Percentiles rank a stretch among this genome's conserved stretches.
Conservation (phyloP, 2,329 filamentous ascomycete species). For the Dothideomycetes sp. region DNA sequence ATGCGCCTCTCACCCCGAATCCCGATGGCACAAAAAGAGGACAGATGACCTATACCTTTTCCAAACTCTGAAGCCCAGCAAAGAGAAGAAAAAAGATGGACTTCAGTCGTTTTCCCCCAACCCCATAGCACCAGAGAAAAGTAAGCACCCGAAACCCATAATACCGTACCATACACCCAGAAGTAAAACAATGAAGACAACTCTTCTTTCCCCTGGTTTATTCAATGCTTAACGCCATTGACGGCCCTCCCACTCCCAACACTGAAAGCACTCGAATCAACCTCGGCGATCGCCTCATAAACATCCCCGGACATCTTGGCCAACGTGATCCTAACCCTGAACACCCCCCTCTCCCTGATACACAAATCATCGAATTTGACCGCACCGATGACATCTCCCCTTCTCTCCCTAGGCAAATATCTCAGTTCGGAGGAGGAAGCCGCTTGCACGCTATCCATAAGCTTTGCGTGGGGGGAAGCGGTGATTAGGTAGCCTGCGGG, state of each 20-base stretch:
- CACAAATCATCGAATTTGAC: constrained; percentile 4
- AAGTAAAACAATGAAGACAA: too few species aligned
- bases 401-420: background rate
- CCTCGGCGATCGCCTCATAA: constrained; percentile 4
- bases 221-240: constrained; percentile 1
- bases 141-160: too few species aligned
- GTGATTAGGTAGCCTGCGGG: constrained; percentile 6
- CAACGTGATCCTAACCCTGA: background rate
- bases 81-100: too few species aligned
- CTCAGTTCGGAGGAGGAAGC: background rate
- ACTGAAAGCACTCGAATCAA: constrained; percentile 1
- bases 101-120: too few species aligned
- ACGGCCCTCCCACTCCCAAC: background rate
- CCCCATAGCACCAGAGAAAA: too few species aligned
- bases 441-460: background rate
- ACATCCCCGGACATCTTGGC: constrained; percentile 4
- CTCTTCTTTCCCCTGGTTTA: too few species aligned
- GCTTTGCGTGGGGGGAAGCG: background rate
- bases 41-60: too few species aligned
- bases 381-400: background rate
- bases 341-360: background rate
- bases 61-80: too few species aligned
- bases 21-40: too few species aligned
- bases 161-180: too few species aligned
- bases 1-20: too few species aligned